These are phyloP conservation scores for Neurospora sp. DNA, from an alignment of 495 filamentous ascomycete species.

Conservation along the genomic window DNA sequence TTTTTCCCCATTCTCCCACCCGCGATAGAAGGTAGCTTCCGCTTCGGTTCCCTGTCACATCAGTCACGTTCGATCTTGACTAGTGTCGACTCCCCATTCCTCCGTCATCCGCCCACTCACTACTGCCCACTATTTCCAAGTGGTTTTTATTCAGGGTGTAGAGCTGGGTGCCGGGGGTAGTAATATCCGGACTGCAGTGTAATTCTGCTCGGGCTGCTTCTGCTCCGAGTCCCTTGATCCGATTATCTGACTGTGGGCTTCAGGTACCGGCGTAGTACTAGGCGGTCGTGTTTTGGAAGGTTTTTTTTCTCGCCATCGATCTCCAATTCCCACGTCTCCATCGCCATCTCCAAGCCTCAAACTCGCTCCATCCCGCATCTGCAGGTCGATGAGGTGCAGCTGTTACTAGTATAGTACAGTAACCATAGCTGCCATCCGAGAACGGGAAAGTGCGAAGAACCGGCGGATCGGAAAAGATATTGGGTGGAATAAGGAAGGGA, in stretches of 20 bases:
- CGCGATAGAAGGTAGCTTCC: not conserved
- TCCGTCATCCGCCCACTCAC: not conserved
- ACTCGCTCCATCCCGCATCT: not conserved
- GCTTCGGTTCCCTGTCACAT: not conserved
- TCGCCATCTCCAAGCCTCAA: too few species aligned
- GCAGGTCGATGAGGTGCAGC: not conserved
- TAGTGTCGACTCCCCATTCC: not conserved
- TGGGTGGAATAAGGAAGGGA: not conserved
- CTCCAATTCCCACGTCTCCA: not conserved
- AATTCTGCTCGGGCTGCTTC: not conserved
- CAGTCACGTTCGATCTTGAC: not conserved
- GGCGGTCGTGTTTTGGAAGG: not conserved
- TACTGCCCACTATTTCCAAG: not conserved
- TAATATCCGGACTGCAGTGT: not conserved
- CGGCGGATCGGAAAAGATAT: not conserved
- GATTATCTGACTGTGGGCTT: not conserved
- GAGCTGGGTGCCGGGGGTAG: not conserved
- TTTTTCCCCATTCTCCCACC: not conserved
- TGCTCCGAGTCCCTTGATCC: not conserved
- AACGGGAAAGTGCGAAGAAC: not conserved
- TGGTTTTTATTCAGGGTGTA: not conserved
- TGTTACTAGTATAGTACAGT: not conserved
- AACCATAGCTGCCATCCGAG: not conserved
- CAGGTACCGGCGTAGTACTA: not conserved
- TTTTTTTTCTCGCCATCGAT: not conserved